Evolutionary conservation across 2,329 filamentous ascomycete species (phyloP), one percentile per base, ranked within the genome.

Genomic region (Microascus cirrosus): DNA sequence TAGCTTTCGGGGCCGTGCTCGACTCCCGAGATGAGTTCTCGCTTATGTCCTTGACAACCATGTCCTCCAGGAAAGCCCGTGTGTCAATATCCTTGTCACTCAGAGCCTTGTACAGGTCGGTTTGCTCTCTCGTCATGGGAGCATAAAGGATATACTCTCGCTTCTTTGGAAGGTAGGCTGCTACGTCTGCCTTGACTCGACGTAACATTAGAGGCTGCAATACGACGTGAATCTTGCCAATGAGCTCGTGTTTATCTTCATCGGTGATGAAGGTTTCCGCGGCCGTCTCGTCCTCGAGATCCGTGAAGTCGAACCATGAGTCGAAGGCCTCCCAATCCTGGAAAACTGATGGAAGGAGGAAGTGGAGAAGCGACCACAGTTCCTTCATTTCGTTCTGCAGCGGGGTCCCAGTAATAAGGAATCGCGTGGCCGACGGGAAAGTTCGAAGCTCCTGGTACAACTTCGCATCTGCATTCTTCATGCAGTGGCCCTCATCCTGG

Each of bases 401-500:
- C 0, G 94, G 94, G 0, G 94, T 99, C 10, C 94, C 94, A 0
- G 94, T 97, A 36, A 99, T 96, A 1, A 99, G 79, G 0, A 99
- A 79, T 58, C 94, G 82, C 48, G 95, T 96, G 0, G 92, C 90
- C 0, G 93, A 97, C 25, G 86, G 85, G 66, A 97, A 97, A 0
- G 87, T 86, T 62, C 94, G 84, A 0, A 99, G 74, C 63, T 96
- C 90, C 54, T 90, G 87, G 62, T 97, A 96, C 0, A 99, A 77
- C 59, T 90, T 89, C 34, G 93, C 95, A 55, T 97, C 92, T 61
- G 95, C 87, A 62, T 99, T 99, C 75, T 99, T 99, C 79, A 99
- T 85, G 1, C 94, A 87, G 68, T 99, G 94, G 0, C 94, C 94
- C 72, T 99, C 94, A 64, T 99, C 93, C 85, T 89, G 39, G 11